These are phyloP conservation scores for Dunaliella salina DNA, from an alignment of 163 green algal species.

Conservation along the genomic window DNA sequence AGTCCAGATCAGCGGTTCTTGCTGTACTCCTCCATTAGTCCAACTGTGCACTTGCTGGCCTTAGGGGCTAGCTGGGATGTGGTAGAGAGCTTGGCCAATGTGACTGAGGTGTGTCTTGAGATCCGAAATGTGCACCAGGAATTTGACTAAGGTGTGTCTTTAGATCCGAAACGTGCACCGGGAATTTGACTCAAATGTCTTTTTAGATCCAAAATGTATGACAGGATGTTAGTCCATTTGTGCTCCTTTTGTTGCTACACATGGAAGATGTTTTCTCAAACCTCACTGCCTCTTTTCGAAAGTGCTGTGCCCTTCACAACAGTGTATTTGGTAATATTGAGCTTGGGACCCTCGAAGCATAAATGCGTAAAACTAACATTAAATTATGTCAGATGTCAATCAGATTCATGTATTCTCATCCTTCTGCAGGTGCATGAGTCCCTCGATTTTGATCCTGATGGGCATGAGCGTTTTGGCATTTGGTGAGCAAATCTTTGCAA, in stretches of 20 bases:
- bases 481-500: constrained; percentile 40
- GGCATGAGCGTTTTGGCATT: constrained; percentile 47
- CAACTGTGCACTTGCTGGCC: constrained; percentile 73
- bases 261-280: no score
- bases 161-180: no score
- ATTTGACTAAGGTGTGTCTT: constrained; percentile 67
- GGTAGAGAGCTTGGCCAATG: constrained; percentile 62
- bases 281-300: no score
- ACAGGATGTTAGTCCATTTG: no score
- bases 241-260: no score
- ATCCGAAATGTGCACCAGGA: no score
- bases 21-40: constrained; percentile 77
- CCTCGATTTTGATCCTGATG: constrained; percentile 41
- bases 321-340: no score
- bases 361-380: no score
- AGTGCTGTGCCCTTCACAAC: no score
- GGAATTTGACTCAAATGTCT: constrained; percentile 74
- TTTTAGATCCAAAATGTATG: no score
- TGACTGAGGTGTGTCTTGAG: constrained; percentile 65
- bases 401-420: background rate
- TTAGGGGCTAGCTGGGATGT: constrained; percentile 26
- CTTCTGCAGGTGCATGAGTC: constrained; percentile 39
- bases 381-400: no score
- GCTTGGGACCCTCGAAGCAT: no score
- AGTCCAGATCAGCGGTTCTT: constrained; percentile 66